phyloP scores from a whole-genome alignment of 1,284 basidiomycete species.

The Marasmius fiardii region DNA sequence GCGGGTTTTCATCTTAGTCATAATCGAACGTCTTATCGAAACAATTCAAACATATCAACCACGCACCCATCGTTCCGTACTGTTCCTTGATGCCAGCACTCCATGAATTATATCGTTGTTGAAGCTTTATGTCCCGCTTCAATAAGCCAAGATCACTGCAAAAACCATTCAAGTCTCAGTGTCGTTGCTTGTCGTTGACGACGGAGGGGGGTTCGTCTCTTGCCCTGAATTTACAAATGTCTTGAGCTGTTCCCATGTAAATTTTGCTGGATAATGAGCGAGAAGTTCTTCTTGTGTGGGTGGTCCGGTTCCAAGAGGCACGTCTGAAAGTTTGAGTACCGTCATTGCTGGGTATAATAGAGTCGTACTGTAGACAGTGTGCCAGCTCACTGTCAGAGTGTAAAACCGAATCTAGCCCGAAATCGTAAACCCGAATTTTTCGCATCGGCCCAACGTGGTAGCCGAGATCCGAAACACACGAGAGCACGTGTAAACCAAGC shows the following conservation, averaged over 20 bases:
- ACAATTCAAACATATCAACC: background rate
- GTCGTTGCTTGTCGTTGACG: slow-evolving; percentile 1
- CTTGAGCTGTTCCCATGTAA: slow-evolving; percentile 73
- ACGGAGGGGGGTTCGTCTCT: slow-evolving; percentile 15
- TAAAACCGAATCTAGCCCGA: too few relatives aligned
- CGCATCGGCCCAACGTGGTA: too few relatives aligned
- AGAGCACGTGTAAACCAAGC: too few relatives aligned
- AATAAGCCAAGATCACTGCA: slow-evolving; percentile 73
- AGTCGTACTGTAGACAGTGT: too few relatives aligned
- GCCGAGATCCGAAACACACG: too few relatives aligned
- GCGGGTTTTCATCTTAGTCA: background rate
- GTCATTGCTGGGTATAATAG: background rate
- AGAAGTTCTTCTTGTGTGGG: slow-evolving; percentile 67
- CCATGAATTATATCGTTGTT: slow-evolving; percentile 65
- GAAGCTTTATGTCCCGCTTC: slow-evolving; percentile 68
- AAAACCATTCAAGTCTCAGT: background rate
- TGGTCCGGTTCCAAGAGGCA: slow-evolving; percentile 50
- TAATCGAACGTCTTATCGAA: too few relatives aligned
- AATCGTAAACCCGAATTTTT: too few relatives aligned
- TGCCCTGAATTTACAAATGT: slow-evolving; percentile 76
- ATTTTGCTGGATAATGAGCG: slow-evolving; percentile 65
- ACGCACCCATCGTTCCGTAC: slow-evolving; percentile 66
- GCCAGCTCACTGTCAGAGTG: too few relatives aligned
- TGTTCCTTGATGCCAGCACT: slow-evolving; percentile 45
- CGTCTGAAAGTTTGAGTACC: slow-evolving; percentile 10